A percentile compares a stretch with the other conserved stretches of the same genome.
Conservation (phyloP, 1,284 basidiomycete species). For the Lentinula novae-zelandiae region DNA sequence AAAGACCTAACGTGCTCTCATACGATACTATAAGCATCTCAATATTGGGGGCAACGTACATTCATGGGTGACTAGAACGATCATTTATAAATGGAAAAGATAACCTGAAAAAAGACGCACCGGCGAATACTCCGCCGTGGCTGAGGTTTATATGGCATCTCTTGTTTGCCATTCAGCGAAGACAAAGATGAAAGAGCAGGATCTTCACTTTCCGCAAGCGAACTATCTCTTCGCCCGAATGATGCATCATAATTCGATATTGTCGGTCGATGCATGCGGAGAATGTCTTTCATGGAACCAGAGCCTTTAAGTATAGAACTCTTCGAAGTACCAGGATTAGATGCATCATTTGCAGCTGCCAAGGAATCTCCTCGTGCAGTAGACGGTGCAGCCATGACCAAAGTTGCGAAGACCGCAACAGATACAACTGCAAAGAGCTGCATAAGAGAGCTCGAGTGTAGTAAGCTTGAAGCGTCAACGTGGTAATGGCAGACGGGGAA, state of each 20-base stretch:
- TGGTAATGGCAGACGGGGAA: neutral
- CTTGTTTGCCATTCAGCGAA: neutral
- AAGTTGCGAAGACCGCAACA: neutral
- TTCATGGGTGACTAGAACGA: neutral
- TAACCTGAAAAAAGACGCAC: neutral
- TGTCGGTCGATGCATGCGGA: neutral
- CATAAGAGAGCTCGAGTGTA: neutral
- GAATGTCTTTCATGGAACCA: neutral
- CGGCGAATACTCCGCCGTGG: conserved; percentile 5
- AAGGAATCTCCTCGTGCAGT: neutral
- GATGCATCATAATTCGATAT: neutral
- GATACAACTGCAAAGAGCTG: neutral
- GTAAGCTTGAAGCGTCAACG: neutral
- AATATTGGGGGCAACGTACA: neutral
- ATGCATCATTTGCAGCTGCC: neutral
- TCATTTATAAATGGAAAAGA: neutral
- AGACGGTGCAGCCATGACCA: neutral
- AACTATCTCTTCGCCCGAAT: neutral
- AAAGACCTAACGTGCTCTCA: no score
- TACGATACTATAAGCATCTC: no score
- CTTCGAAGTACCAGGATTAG: neutral
- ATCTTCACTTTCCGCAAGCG: neutral
- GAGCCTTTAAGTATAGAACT: neutral
- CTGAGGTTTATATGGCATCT: neutral
- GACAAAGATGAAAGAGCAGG: neutral